A percentile compares a stretch with the other conserved stretches of the same genome.
phyloP scores from a whole-genome alignment of 2,329 filamentous ascomycete genomes.

The Trematosphaeria pertusa region DNA sequence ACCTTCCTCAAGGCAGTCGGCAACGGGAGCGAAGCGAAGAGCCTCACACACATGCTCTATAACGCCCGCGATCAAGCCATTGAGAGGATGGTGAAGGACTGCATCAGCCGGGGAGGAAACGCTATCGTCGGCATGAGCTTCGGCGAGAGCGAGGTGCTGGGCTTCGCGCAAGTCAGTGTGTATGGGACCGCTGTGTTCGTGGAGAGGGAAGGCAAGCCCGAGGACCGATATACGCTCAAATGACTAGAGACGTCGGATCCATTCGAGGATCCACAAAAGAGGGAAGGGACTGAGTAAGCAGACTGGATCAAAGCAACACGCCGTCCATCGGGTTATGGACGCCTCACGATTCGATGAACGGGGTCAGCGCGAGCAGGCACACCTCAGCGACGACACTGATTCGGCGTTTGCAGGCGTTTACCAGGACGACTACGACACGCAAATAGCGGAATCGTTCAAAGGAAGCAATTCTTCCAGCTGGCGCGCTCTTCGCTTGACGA shows the following conservation, averaged over 20 bases:
- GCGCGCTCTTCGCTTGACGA: constrained; percentile 9
- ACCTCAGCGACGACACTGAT: constrained; percentile 3
- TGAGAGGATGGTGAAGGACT: constrained; percentile 44
- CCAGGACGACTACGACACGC: background rate
- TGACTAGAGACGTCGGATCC: constrained; percentile 12
- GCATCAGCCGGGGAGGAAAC: constrained; percentile 39
- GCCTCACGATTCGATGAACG: background rate
- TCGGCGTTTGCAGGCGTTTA: constrained; percentile 8
- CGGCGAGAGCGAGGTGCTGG: constrained; percentile 41
- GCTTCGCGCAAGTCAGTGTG: constrained; percentile 41
- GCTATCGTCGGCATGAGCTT: constrained; percentile 40
- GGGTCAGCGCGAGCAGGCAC: constrained; percentile 7
- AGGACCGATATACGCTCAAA: constrained; percentile 25
- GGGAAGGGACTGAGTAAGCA: background rate
- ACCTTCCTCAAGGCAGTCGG: constrained; percentile 41
- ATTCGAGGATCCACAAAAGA: constrained; percentile 4
- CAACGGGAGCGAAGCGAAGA: constrained; percentile 40
- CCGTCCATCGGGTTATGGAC: constrained; percentile 9
- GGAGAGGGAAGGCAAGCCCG: constrained; percentile 29
- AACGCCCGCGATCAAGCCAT: constrained; percentile 43
- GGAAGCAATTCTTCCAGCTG: constrained; percentile 21
- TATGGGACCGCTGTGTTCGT: constrained; percentile 43
- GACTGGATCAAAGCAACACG: background rate
- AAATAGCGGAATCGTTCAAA: constrained; percentile 18
- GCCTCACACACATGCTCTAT: constrained; percentile 39